Evolutionary conservation across 768 basidiomycete species (phyloP).

Genomic region (Rhizopogon vulgaris): DNA sequence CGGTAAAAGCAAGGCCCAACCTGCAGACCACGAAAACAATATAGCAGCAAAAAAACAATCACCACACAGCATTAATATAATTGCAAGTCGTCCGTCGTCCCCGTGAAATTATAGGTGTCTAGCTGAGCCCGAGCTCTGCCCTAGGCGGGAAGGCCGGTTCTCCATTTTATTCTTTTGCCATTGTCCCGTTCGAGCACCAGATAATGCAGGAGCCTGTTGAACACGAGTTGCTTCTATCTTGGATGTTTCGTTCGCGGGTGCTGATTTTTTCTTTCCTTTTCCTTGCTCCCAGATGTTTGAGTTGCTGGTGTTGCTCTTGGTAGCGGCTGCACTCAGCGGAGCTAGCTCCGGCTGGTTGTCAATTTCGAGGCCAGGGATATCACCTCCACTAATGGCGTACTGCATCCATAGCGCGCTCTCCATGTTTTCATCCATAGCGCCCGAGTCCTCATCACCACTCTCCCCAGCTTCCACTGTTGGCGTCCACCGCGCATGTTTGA

Average conservation of each 20-base stretch:
- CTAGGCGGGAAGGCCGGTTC: slow-evolving; percentile 23
- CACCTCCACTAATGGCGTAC: slow-evolving; percentile 22
- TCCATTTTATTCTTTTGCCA: slow-evolving; percentile 28
- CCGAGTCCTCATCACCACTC: slow-evolving; percentile 18
- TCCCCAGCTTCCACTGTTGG: slow-evolving; percentile 13
- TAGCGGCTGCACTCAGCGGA: neutral
- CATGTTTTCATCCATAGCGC: slow-evolving; percentile 10
- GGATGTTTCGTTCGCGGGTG: slow-evolving; percentile 1
- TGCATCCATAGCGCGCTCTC: slow-evolving; percentile 24
- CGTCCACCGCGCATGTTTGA: slow-evolving; percentile 21
- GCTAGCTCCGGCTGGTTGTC: slow-evolving; percentile 2
- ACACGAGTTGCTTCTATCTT: slow-evolving; percentile 13
- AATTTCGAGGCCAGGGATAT: slow-evolving; percentile 10
- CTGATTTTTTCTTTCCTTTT: slow-evolving; percentile 16
- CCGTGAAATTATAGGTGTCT: slow-evolving; percentile 20
- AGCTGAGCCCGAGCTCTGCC: slow-evolving; percentile 25
- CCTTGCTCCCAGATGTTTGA: slow-evolving; percentile 17
- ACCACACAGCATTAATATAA: slow-evolving; percentile 1
- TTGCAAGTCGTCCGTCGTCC: neutral
- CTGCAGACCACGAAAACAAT: neutral
- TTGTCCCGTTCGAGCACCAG: slow-evolving; percentile 21
- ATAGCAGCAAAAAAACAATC: neutral
- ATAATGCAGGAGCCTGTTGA: slow-evolving; percentile 19
- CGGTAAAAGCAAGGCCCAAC: neutral
- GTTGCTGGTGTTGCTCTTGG: slow-evolving; percentile 3